Evolutionary conservation across 2,329 filamentous ascomycete genomes (phyloP).

Genomic region (Hypoxylon sp.): DNA sequence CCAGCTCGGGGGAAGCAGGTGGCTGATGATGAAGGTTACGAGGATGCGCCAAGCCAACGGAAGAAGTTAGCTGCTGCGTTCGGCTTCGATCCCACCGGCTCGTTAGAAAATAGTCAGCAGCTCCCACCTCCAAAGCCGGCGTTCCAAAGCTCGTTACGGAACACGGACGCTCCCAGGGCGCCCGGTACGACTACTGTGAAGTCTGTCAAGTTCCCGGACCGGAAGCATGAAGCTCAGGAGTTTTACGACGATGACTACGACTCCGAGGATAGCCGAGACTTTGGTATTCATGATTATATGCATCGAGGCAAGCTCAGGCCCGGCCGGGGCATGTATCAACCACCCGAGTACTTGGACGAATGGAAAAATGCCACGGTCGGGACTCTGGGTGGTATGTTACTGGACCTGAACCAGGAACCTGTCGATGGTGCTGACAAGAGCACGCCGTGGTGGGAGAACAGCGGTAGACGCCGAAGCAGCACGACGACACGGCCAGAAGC

Average conservation of each 20-base stretch:
- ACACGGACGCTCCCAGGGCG: conserved; percentile 20
- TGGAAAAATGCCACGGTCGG: conserved; percentile 75
- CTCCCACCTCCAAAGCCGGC: conserved; percentile 19
- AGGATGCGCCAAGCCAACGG: conserved; percentile 35
- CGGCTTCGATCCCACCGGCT: conserved; percentile 38
- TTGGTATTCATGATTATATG: conserved; percentile 40
- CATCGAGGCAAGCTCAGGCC: conserved; percentile 50
- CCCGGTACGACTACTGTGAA: conserved; percentile 34
- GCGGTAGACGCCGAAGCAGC: conserved; percentile 56
- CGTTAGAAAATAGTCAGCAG: conserved; percentile 30
- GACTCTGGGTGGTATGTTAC: conserved; percentile 63
- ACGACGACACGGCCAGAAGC: conserved; percentile 61
- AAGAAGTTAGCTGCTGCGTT: conserved; percentile 37
- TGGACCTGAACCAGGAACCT: conserved; percentile 62
- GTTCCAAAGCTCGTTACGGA: conserved; percentile 26
- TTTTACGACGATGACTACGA: conserved; percentile 34
- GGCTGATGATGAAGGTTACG: conserved; percentile 31
- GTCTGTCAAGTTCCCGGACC: conserved; percentile 46
- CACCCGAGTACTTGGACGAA: conserved; percentile 70
- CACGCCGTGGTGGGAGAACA: conserved; percentile 80
- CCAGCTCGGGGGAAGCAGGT: conserved; percentile 38
- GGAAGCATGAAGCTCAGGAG: conserved; percentile 30
- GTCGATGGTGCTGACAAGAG: conserved; percentile 54
- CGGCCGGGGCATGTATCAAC: conserved; percentile 64
- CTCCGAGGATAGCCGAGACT: conserved; percentile 37